Base-by-base conservation (phyloP, 2,329 filamentous ascomycete genomes). In the Claviceps sp. region DNA sequence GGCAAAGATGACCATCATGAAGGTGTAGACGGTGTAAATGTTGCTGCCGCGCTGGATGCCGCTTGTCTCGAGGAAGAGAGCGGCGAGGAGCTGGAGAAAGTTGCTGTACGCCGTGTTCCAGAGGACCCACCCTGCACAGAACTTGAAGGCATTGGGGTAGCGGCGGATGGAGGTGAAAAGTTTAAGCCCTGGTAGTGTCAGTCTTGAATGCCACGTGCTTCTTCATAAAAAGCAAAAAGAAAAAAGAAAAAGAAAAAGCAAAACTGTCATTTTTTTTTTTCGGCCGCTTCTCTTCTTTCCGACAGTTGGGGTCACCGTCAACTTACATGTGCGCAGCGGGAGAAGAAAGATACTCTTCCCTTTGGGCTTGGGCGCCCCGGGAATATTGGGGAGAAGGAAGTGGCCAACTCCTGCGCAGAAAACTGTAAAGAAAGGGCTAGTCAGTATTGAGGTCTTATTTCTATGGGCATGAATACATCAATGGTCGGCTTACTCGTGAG, bases 81-180 rank as follows among this genome's bases (percentile, higher is more conserved):
- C 54, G 14, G 52, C 46, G 26, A 57, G 42, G 7, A 57, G 53
- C 5, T 49, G 48, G 4, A 56, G 36, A 13, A 57, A 57, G 47
- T 55, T 57, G 51, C 53, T 54, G 50, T 57, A 56, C 4, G 44
- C 56, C 1, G 56, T 57, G 38, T 57, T 56, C 56, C 56, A 57
- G 2, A 57, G 50, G 23, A 57, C 53, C 56, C 56, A 57, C 14
- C 54, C 56, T 8, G 54, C 47, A 49, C 56, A 58, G 29, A 58
- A 52, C 52, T 58, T 58, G 50, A 58, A 58, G 34, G 56, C 56
- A 23, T 58, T 58, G 4, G 56, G 56, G 44, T 58, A 58, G 7
- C 39, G 52, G 17, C 55, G 53, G 17, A 56, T 50, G n/a, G 55
- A 58, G 17, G 50, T 42, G n/a, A 58, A 50, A 14, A 58, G 51